These are phyloP conservation scores for Diaporthe batatas DNA, from an alignment of 2,329 filamentous ascomycete genomes.

Conservation along the genomic window DNA sequence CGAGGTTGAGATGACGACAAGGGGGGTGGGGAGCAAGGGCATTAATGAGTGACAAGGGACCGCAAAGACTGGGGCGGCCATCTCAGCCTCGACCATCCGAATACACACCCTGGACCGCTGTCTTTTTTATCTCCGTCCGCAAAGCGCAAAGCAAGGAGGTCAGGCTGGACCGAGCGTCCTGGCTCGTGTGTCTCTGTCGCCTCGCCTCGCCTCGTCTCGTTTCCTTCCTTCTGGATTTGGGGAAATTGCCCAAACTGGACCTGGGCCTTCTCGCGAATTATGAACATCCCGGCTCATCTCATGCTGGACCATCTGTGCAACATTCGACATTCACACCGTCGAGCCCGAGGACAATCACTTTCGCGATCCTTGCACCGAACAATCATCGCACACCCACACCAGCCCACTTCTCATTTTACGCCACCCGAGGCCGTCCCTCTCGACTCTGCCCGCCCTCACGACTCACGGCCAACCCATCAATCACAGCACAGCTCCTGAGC, in stretches of 20 bases:
- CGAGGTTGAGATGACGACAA: not conserved
- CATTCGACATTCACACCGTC: constrained; percentile 18
- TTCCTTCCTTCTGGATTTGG: constrained; percentile 34
- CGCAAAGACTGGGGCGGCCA: constrained; percentile 12
- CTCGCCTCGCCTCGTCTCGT: constrained; percentile 22
- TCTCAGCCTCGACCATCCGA: constrained; percentile 34
- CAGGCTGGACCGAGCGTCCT: constrained; percentile 38
- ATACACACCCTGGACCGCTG: constrained; percentile 19
- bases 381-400: constrained; percentile 25
- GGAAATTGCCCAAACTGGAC: constrained; percentile 33
- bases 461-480: constrained; percentile 5
- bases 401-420: constrained; percentile 32
- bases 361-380: constrained; percentile 18
- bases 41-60: not conserved
- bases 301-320: constrained; percentile 21
- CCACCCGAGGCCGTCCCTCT: constrained; percentile 10
- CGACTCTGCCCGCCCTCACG: not conserved
- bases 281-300: constrained; percentile 29
- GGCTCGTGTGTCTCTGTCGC: constrained; percentile 18
- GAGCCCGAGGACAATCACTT: constrained; percentile 13
- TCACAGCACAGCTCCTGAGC: constrained; percentile 25
- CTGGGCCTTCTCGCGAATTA: constrained; percentile 31
- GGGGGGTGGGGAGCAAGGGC: not conserved
- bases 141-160: constrained; percentile 25
- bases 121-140: constrained; percentile 34